Evolutionary conservation across 352 stramenopile genomes (phyloP), one percentile per base, ranked within the genome.

Genomic region (Plasmopara halstedii): DNA sequence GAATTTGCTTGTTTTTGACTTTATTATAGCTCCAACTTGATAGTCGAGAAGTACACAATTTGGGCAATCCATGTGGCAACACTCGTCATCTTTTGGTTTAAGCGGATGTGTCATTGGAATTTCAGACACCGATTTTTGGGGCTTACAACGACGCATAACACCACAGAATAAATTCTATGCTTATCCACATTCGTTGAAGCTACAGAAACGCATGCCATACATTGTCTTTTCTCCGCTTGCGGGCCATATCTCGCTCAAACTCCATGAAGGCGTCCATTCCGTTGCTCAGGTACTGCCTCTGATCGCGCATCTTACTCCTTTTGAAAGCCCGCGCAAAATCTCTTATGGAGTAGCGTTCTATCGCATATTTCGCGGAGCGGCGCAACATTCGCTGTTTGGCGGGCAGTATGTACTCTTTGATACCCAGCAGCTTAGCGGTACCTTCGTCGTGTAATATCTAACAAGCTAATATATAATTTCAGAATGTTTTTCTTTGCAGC

Each of bases 21-120:
- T 3, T 15, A 6, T 4, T 44, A 22, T 13, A 42, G 17, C 32
- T 44, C 29, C 22, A 58, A 88, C 80, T 64, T 92, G 75, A 42
- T 93, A 93, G 41, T 88, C 69, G 13, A 93, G 54, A 15, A 89
- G 59, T n/a, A 93, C 79, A 53, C 82, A 93, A 53, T 91, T 93
- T 26, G 82, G 82, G 41, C 82, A 93, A 56, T 91, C 80, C 33
- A 84, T 62, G 27, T 86, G 64, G 55, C 82, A 93, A 58, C 82
- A 93, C 43, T 93, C 82, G 53, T 86, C 79, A 37, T 90, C 79
- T 23, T 71, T 62, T 29, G 82, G 82, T 41, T 83, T 75, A 21
- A 71, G 48, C 7, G 79, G 82, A 17, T 69, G 75, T 39, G 64
- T 64, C 18, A 86, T 46, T 25, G 62, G 73, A 47, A 42, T 53